These are phyloP conservation scores for Sporormia fimetaria DNA, from an alignment of 495 filamentous ascomycete genomes.

Conservation along the genomic window DNA sequence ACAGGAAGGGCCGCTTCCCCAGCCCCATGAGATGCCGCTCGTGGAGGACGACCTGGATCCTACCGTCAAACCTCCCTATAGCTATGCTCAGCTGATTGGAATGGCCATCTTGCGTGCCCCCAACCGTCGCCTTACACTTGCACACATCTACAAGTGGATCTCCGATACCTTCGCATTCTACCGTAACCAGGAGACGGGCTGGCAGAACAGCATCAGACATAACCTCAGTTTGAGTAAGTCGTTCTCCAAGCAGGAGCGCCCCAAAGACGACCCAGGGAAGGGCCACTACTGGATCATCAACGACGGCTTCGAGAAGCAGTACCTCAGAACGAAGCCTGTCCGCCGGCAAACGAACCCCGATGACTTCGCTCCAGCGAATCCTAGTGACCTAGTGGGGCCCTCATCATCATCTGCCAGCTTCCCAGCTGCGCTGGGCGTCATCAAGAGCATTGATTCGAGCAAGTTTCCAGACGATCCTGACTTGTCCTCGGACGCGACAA, in stretches of 20 bases:
- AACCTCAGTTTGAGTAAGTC: conserved; percentile 96
- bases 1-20: conserved; percentile 48
- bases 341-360: conserved; percentile 43
- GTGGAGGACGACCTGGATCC: conserved; percentile 68
- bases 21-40: conserved; percentile 63
- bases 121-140: conserved; percentile 70
- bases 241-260: conserved; percentile 91
- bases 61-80: conserved; percentile 67
- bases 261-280: conserved; percentile 95
- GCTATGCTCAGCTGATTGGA: conserved; percentile 91
- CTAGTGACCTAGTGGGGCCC: conserved; percentile 25
- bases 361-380: conserved; percentile 26
- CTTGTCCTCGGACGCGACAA: conserved; percentile 88
- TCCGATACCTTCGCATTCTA: conserved; percentile 87
- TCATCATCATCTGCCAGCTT: conserved; percentile 32
- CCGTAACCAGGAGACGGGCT: conserved; percentile 68
- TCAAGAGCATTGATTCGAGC: conserved; percentile 34
- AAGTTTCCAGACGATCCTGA: conserved; percentile 45
- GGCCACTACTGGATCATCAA: conserved; percentile 97
- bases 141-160: conserved; percentile 99
- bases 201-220: conserved; percentile 98
- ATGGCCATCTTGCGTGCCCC: conserved; percentile 91
- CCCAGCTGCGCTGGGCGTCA: conserved; percentile 19
- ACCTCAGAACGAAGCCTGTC: conserved; percentile 69
- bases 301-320: conserved; percentile 74